Conservation (phyloP, 495 filamentous ascomycete genomes). For the Penicilliopsis zonata region DNA sequence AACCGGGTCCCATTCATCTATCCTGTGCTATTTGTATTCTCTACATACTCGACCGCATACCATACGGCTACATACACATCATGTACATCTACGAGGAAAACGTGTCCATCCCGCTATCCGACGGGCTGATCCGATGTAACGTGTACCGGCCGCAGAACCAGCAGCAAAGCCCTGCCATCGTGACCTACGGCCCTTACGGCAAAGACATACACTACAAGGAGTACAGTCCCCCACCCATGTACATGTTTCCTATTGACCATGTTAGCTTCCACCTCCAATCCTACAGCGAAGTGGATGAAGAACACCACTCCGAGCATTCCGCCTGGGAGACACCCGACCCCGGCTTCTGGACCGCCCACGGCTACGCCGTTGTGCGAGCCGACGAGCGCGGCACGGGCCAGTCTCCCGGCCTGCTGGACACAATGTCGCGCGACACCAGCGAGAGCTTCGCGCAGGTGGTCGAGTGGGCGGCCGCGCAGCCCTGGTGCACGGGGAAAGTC, state of each 20-base stretch:
- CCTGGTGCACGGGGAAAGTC: conserved; percentile 50
- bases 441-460: conserved; percentile 51
- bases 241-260: conserved; percentile 1
- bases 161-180: conserved; percentile 20
- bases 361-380: conserved; percentile 47
- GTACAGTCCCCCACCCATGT: conserved; percentile 11
- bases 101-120: conserved; percentile 19
- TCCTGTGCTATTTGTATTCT: too few species aligned
- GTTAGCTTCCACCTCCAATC: conserved; percentile 26
- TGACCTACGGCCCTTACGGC: conserved; percentile 46
- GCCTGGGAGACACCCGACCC: conserved; percentile 57
- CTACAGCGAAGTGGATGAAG: conserved; percentile 36
- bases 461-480: conserved; percentile 49
- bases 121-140: conserved; percentile 29
- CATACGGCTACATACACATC: conserved; percentile 2
- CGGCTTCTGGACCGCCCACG: conserved; percentile 47
- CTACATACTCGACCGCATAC: too few species aligned
- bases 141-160: conserved; percentile 25
- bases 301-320: conserved; percentile 39
- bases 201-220: conserved; percentile 37
- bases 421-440: conserved; percentile 45
- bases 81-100: conserved; percentile 29
- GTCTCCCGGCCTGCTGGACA: conserved; percentile 44
- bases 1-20: too few species aligned
- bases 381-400: conserved; percentile 50